Evolutionary conservation across 805 yeast genomes (phyloP), one percentile per base, ranked within the genome.

Genomic region (Zygoascus flipseniorum): DNA sequence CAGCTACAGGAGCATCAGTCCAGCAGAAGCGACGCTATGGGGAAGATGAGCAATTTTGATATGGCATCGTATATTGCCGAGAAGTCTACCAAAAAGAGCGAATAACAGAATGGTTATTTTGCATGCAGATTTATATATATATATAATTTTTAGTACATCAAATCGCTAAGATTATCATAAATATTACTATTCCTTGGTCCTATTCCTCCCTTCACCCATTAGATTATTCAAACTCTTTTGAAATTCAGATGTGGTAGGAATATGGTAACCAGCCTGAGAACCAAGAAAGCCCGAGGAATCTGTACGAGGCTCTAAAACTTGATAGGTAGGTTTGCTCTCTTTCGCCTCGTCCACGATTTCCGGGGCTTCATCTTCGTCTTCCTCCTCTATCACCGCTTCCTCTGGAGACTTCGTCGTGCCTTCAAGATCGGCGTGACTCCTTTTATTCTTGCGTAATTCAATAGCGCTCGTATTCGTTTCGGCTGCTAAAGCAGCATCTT

Each of bases 241-340:
- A 52, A 57, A 52, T n/a, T 53, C 52, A n/a, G 43, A 11, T 16
- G 20, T 23, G 37, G 47, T 49, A n/a, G 65, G 60, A 35, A 64
- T 51, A 20, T 61, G 62, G 37, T 64, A 64, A 8, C 53, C 51
- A 4, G 46, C 26, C 23, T 65, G 69, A 5, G 66, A 50, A 2
- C 74, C 75, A 69, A 69, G 31, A 50, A 59, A 18, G 54, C 59
- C 35, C 48, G 47, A 37, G 8, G 45, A 55, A 11, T 49, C 60
- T 55, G 57, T 60, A 31, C 66, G 67, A 26, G 53, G 53, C 39
- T 68, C 61, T 19, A 73, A 56, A 9, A 73, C 71, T 1, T 65
- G 62, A 53, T 68, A 74, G 13, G 72, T 14, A 56, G 60, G 9
- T 55, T 48, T 10, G n/a, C 37, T 26, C 16, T n/a, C 16, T 14